phyloP scores from a whole-genome alignment of 805 yeast species.

The Candida tallmaniae region DNA sequence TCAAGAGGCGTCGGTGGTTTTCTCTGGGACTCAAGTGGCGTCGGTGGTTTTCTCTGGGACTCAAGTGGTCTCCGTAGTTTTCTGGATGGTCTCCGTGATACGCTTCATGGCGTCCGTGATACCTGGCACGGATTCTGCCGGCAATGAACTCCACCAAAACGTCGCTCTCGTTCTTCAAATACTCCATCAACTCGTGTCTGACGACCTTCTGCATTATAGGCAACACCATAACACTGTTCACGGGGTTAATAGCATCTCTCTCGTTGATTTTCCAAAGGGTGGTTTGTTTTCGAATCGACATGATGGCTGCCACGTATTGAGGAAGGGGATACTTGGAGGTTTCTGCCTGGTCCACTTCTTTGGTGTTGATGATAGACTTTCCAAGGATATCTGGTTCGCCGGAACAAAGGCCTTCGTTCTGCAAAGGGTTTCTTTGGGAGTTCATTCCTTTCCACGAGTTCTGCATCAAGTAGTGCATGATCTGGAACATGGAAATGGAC shows the following conservation, averaged over 20 bases:
- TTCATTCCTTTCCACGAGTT: neutral
- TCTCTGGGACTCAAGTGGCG: neutral
- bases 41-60: no score
- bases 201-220: slow-evolving; percentile 18
- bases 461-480: slow-evolving; percentile 2
- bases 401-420: no score
- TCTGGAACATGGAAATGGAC: slow-evolving; percentile 31
- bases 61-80: slow-evolving; percentile 5
- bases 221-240: slow-evolving; percentile 29
- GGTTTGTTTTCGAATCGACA: slow-evolving; percentile 47
- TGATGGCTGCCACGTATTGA: slow-evolving; percentile 37
- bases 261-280: slow-evolving; percentile 40
- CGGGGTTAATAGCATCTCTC: slow-evolving; percentile 23
- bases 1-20: no score
- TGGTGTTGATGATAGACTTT: neutral
- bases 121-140: slow-evolving; percentile 6
- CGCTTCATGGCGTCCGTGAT: no score
- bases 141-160: slow-evolving; percentile 17
- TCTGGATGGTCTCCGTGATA: no score
- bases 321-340: slow-evolving; percentile 11
- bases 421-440: neutral
- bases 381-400: neutral
- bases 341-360: neutral
- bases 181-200: slow-evolving; percentile 14
- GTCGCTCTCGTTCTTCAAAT: slow-evolving; percentile 3